Evolutionary conservation across 768 basidiomycete species (phyloP).

Genomic region (Pleurotus tuoliensis): DNA sequence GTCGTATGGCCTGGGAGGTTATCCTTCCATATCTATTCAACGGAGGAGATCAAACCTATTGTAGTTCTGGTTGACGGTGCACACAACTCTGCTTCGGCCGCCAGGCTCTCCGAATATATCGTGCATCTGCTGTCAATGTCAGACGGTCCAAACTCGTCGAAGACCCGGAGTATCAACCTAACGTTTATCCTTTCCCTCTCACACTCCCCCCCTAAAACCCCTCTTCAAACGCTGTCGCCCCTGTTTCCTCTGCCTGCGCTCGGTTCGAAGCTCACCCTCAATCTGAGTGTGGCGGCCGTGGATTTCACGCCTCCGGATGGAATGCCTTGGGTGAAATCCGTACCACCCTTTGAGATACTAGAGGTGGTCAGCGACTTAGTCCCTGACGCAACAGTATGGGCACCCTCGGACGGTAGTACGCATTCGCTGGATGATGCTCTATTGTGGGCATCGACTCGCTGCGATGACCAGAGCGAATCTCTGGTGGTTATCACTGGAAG

Average conservation of each 20-base stretch:
- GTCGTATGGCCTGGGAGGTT: slow-evolving; percentile 83
- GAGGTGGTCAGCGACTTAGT: slow-evolving; percentile 39
- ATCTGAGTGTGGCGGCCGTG: slow-evolving; percentile 48
- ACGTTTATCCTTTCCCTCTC: slow-evolving; percentile 83
- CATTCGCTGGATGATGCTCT: slow-evolving; percentile 23
- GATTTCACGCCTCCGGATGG: slow-evolving; percentile 75
- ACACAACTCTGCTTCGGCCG: slow-evolving; percentile 82
- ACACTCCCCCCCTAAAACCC: slow-evolving; percentile 81
- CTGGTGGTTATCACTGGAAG: slow-evolving; percentile 84
- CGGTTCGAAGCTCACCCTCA: slow-evolving; percentile 23
- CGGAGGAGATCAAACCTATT: slow-evolving; percentile 13
- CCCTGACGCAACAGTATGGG: slow-evolving; percentile 46
- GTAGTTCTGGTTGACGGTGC: slow-evolving; percentile 86
- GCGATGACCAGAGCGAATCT: slow-evolving; percentile 23
- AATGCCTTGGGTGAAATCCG: slow-evolving; percentile 91
- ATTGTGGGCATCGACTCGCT: slow-evolving; percentile 44
- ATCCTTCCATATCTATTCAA: slow-evolving; percentile 47
- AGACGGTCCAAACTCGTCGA: background rate
- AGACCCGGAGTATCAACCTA: slow-evolving; percentile 28
- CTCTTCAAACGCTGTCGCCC: slow-evolving; percentile 64
- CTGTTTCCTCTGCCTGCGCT: slow-evolving; percentile 43
- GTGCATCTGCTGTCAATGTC: slow-evolving; percentile 25
- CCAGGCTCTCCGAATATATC: slow-evolving; percentile 65
- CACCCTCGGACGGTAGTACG: slow-evolving; percentile 26
- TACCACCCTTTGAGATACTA: slow-evolving; percentile 46